Evolutionary conservation across 768 basidiomycete species (phyloP).

Genomic region (Steccherinum ochraceum): DNA sequence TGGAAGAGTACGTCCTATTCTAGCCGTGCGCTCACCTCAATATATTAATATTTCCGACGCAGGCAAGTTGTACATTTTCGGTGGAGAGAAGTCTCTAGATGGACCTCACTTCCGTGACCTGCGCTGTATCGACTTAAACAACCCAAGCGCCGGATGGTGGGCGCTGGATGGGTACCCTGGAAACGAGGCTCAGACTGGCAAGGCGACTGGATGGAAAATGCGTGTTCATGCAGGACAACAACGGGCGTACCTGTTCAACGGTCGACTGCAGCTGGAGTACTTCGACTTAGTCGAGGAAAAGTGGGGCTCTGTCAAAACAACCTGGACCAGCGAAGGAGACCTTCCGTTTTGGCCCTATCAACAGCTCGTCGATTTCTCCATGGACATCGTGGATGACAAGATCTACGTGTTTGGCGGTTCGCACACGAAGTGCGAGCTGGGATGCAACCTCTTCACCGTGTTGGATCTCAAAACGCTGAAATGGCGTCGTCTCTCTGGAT

Average conservation of each 20-base stretch:
- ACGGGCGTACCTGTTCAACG: constrained; percentile 32
- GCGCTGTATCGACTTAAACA: constrained; percentile 14
- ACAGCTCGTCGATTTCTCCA: constrained; percentile 10
- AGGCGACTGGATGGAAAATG: constrained; percentile 10
- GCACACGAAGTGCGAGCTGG: constrained; percentile 23
- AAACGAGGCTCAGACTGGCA: not conserved
- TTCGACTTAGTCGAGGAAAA: constrained; percentile 30
- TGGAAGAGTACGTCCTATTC: constrained; percentile 13
- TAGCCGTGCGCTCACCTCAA: not conserved
- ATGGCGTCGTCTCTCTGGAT: constrained; percentile 25
- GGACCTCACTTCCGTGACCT: constrained; percentile 13
- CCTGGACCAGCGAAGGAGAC: constrained; percentile 10
- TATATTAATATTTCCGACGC: not conserved
- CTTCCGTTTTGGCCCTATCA: constrained; percentile 13
- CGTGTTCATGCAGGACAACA: constrained; percentile 17
- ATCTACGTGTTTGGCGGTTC: constrained; percentile 35
- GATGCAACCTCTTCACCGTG: constrained; percentile 32
- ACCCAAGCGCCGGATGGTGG: constrained; percentile 12
- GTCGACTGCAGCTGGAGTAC: constrained; percentile 22
- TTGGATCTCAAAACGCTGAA: constrained; percentile 28
- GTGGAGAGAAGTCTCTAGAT: constrained; percentile 9
- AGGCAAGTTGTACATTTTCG: constrained; percentile 14
- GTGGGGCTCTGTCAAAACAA: constrained; percentile 27
- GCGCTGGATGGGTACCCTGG: constrained; percentile 12
- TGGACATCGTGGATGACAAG: constrained; percentile 21